Evolutionary conservation across 805 yeast genomes (phyloP).

Genomic region (Clavispora santaluciae): DNA sequence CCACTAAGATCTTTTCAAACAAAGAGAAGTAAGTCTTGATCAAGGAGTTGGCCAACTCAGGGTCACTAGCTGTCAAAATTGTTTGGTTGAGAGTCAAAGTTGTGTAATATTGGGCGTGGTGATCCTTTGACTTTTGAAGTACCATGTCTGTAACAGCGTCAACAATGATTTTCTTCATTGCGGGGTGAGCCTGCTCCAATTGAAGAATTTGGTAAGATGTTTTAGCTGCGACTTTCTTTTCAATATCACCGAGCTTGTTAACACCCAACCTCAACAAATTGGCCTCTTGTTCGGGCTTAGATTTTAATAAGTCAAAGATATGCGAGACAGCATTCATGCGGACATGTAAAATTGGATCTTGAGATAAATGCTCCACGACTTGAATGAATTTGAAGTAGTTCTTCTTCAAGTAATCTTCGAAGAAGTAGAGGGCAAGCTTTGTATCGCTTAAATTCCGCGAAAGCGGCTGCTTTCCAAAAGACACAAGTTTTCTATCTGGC

Average conservation of each 20-base stretch:
- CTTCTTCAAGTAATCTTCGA: constrained; percentile 84
- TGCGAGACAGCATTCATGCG: constrained; percentile 72
- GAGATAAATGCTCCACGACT: constrained; percentile 72
- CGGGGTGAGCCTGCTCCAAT: constrained; percentile 88
- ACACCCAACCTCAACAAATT: constrained; percentile 84
- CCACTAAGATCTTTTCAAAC: constrained; percentile 76
- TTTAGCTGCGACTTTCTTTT: constrained; percentile 84
- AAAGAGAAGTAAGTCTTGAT: constrained; percentile 81
- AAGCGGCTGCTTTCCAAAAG: constrained; percentile 70
- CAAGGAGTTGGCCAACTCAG: constrained; percentile 74
- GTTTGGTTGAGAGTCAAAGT: constrained; percentile 89
- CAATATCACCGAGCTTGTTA: constrained; percentile 90
- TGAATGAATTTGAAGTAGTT: constrained; percentile 72
- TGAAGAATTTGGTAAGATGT: constrained; percentile 77
- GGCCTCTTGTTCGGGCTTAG: constrained; percentile 96
- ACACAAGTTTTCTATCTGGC: constrained; percentile 76
- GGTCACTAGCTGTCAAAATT: constrained; percentile 72
- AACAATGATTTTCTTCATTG: constrained; percentile 80
- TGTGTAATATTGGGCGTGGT: constrained; percentile 85
- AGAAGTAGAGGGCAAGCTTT: constrained; percentile 70
- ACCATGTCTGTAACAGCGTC: constrained; percentile 78
- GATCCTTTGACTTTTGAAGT: constrained; percentile 70
- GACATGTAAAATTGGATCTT: constrained; percentile 87
- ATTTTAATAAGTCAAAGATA: constrained; percentile 71
- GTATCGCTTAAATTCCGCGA: constrained; percentile 37